A percentile compares a stretch with the other conserved stretches of the same genome.
phyloP scores from a whole-genome alignment of 768 basidiomycete genomes.

The Xerocomellus intermedius region DNA sequence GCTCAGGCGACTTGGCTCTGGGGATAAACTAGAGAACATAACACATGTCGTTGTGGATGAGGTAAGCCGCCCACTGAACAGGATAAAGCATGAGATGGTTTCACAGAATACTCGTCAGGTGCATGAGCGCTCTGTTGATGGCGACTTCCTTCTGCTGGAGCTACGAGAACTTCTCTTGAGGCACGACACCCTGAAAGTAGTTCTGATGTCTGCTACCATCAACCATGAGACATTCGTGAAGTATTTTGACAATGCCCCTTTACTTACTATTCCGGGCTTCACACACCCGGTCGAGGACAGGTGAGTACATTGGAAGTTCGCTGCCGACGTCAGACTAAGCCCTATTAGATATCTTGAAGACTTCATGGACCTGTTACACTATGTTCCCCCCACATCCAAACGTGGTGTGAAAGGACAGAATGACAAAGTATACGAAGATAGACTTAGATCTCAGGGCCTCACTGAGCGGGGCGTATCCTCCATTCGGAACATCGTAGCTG shows the following conservation, averaged over 20 bases:
- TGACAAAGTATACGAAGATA: slow-evolving; percentile 44
- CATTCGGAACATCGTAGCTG: slow-evolving; percentile 58
- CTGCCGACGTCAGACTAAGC: neutral
- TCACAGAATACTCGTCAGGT: slow-evolving; percentile 46
- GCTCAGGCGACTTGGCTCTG: slow-evolving; percentile 70
- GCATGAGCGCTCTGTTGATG: slow-evolving; percentile 89
- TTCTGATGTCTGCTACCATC: slow-evolving; percentile 95
- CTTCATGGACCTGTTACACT: slow-evolving; percentile 56
- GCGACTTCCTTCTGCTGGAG: slow-evolving; percentile 85
- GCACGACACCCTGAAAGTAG: slow-evolving; percentile 68
- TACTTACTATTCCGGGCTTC: slow-evolving; percentile 81
- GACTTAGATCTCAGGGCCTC: slow-evolving; percentile 53
- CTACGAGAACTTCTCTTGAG: slow-evolving; percentile 68
- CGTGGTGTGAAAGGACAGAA: slow-evolving; percentile 25
- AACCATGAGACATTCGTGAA: slow-evolving; percentile 81
- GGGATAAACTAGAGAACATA: slow-evolving; percentile 66
- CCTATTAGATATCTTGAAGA: slow-evolving; percentile 79
- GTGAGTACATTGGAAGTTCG: slow-evolving; percentile 38
- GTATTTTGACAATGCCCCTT: slow-evolving; percentile 81
- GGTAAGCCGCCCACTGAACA: slow-evolving; percentile 41
- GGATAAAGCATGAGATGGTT: neutral
- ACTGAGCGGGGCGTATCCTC: slow-evolving; percentile 48
- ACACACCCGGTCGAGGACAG: slow-evolving; percentile 74
- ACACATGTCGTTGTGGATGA: slow-evolving; percentile 92
- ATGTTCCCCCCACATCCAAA: slow-evolving; percentile 47